Conservation (phyloP, 148 eudicot genomes). For the Amaranthus palmeri region DNA sequence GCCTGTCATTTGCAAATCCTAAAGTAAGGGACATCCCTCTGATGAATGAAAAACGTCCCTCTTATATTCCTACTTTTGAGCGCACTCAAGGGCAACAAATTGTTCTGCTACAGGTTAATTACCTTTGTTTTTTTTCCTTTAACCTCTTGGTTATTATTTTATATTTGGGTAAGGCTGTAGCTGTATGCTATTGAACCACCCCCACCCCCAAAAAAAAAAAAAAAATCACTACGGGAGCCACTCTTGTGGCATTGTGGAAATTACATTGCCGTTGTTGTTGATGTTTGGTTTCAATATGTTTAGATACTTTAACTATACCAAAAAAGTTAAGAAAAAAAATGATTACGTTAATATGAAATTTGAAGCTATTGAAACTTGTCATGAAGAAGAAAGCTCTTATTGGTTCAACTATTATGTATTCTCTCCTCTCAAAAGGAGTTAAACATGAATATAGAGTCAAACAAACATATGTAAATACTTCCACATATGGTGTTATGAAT, state of each 20-base stretch:
- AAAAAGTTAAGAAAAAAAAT: background rate
- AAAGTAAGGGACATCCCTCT: conserved; percentile 62
- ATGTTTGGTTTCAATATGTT: background rate
- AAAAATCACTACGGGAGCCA: no score
- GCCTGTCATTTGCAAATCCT: conserved; percentile 66
- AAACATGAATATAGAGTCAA: background rate
- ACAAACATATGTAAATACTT: background rate
- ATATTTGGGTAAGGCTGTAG: background rate
- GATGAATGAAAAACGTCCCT: conserved; percentile 46
- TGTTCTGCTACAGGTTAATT: conserved; percentile 62
- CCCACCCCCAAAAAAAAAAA: no score
- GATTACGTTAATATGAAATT: background rate
- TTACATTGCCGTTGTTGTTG: background rate
- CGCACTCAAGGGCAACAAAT: conserved; percentile 58
- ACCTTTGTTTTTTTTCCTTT: background rate
- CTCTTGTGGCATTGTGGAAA: no score
- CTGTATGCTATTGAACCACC: no score
- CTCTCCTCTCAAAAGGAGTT: background rate
- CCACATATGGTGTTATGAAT: background rate
- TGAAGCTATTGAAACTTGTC: conserved; percentile 9
- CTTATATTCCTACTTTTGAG: conserved; percentile 59
- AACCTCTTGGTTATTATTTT: background rate
- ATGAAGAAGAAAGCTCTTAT: background rate
- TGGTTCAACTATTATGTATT: background rate
- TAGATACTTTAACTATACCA: background rate